Evolutionary conservation across 371 early-diverging fungal species (phyloP).

Genomic region (Entomophthora muscae): DNA sequence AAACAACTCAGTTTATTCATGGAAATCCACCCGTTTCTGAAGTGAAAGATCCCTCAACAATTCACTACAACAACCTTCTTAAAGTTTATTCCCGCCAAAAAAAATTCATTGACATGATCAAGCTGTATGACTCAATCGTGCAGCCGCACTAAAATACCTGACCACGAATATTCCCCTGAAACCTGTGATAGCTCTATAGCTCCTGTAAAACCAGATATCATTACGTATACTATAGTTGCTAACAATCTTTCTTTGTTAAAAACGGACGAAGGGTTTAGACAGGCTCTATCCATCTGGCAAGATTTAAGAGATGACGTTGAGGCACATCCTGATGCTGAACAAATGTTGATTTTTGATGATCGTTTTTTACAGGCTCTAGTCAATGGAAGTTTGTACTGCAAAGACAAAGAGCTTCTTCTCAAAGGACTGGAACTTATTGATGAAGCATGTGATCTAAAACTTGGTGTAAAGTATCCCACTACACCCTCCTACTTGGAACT

Average conservation of each 20-base stretch:
- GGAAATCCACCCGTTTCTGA: not conserved
- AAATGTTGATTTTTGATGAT: not conserved
- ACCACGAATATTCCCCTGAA: not conserved
- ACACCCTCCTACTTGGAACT: not conserved
- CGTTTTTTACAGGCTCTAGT: not conserved
- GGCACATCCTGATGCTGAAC: not conserved
- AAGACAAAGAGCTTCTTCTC: not conserved
- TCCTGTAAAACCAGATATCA: not conserved
- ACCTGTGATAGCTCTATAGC: not conserved
- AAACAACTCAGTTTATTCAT: not conserved
- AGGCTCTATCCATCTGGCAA: not conserved
- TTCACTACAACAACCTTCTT: not conserved
- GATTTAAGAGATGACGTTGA: not conserved
- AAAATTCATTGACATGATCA: not conserved
- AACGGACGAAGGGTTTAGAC: not conserved
- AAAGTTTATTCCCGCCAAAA: not conserved
- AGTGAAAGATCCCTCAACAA: not conserved
- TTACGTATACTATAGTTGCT: not conserved
- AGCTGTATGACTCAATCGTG: not conserved
- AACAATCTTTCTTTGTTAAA: not conserved
- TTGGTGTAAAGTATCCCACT: not conserved
- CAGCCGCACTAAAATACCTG: not conserved
- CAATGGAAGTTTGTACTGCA: not conserved
- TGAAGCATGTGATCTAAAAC: not conserved
- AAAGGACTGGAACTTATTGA: not conserved